Percentiles rank a stretch among this genome's conserved stretches.
phyloP scores from a whole-genome alignment of 2,329 filamentous ascomycete genomes.

The Colletotrichum tropicale region DNA sequence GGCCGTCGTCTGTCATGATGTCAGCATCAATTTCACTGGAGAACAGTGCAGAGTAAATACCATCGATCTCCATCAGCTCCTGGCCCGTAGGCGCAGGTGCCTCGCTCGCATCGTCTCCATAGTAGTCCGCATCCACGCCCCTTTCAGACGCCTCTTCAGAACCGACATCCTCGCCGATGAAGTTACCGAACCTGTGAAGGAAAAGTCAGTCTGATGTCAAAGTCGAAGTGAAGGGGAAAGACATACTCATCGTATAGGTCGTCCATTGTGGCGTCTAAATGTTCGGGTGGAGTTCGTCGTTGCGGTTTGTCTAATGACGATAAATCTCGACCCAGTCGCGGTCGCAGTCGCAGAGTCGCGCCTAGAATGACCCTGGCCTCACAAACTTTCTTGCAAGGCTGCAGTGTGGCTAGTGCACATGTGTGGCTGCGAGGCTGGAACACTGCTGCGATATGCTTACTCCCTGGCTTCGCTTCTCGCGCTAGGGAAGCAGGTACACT shows the following conservation, averaged over 20 bases:
- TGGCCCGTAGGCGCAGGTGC: conserved; percentile 71
- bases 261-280: conserved; percentile 67
- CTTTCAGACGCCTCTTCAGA: conserved; percentile 87
- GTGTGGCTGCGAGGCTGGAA: conserved; percentile 21
- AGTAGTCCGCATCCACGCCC: conserved; percentile 76
- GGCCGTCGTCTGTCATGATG: conserved; percentile 59
- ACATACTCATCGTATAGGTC: conserved; percentile 94
- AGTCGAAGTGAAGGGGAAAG: neutral
- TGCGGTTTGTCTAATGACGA: neutral
- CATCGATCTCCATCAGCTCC: conserved; percentile 93
- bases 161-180: conserved; percentile 88
- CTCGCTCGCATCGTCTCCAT: conserved; percentile 75
- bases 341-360: neutral
- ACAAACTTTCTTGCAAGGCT: conserved; percentile 25
- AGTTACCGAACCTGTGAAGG: conserved; percentile 84
- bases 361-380: conserved; percentile 9
- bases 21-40: neutral
- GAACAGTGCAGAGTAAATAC: conserved; percentile 43
- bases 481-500: conserved; percentile 10
- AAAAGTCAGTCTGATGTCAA: neutral
- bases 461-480: neutral
- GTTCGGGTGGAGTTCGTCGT: neutral
- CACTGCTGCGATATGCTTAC: neutral
- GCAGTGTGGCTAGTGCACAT: neutral
- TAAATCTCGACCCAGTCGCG: conserved; percentile 1